These are phyloP conservation scores for Nemophila menziesii DNA, from an alignment of 257 asterid genomes.

Conservation along the genomic window DNA sequence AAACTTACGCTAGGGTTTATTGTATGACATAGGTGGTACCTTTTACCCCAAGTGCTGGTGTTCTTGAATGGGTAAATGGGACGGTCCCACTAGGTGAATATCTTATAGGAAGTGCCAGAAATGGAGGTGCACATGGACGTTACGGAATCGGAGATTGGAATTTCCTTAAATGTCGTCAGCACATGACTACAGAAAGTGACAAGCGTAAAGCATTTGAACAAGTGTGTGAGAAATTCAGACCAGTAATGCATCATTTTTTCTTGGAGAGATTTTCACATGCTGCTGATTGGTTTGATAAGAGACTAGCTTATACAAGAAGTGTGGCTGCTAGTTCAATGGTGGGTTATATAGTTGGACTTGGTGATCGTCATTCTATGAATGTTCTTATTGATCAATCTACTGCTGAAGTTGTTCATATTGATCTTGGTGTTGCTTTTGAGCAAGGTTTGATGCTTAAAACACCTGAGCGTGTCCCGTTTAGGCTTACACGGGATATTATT, in stretches of 20 bases:
- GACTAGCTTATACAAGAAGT: constrained; percentile 93
- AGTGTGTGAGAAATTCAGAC: constrained; percentile 80
- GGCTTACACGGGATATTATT: constrained; percentile 82
- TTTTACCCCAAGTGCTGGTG: constrained; percentile 99
- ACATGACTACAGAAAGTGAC: constrained; percentile 65
- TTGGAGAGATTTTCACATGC: constrained; percentile 89
- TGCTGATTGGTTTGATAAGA: constrained; percentile 96
- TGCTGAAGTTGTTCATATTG: constrained; percentile 98
- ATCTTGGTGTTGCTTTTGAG: constrained; percentile 97
- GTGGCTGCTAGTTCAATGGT: constrained; percentile 99
- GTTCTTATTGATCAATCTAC: constrained; percentile 87
- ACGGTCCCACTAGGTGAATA: constrained; percentile 94
- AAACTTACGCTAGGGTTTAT: neutral
- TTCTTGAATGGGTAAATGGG: constrained; percentile 97
- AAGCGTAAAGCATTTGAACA: constrained; percentile 79
- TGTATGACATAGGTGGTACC: constrained; percentile 66
- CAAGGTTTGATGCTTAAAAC: constrained; percentile 99
- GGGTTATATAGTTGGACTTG: constrained; percentile 96
- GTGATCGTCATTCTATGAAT: constrained; percentile 95
- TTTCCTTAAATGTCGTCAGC: constrained; percentile 77
- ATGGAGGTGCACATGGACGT: constrained; percentile 98
- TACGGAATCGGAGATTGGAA: constrained; percentile 90
- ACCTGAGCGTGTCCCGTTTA: constrained; percentile 95
- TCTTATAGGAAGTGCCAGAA: constrained; percentile 83
- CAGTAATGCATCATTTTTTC: constrained; percentile 96